Conservation (phyloP, 352 stramenopile genomes). For the Pythium insidiosum region DNA sequence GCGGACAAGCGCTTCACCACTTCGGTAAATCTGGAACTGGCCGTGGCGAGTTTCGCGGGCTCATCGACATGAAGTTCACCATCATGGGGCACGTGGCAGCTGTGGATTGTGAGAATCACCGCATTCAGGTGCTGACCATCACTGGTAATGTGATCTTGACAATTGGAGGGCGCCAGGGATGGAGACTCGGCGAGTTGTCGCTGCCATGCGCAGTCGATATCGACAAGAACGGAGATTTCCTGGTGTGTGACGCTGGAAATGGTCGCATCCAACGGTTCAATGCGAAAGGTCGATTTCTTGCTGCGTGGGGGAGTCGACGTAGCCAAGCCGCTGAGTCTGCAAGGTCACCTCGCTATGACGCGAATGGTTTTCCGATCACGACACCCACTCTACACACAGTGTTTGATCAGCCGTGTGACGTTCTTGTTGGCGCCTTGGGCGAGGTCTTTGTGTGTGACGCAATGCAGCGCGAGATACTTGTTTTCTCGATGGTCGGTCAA, state of each 20-base stretch:
- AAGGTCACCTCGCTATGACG: conserved; percentile 7
- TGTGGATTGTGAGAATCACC: conserved; percentile 47
- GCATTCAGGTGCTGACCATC: conserved; percentile 39
- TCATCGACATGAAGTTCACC: conserved; percentile 48
- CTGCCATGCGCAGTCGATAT: conserved; percentile 30
- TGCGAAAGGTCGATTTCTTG: conserved; percentile 25
- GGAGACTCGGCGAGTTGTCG: conserved; percentile 19
- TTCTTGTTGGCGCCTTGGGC: conserved; percentile 17
- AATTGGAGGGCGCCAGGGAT: conserved; percentile 29
- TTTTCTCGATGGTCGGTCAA: conserved; percentile 31
- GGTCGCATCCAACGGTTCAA: conserved; percentile 51
- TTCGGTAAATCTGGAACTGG: conserved; percentile 34
- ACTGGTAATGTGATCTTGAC: conserved; percentile 29
- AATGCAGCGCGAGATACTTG: conserved; percentile 18
- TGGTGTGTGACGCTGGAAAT: conserved; percentile 54
- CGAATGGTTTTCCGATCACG: conserved; percentile 6
- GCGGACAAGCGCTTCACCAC: conserved; percentile 28
- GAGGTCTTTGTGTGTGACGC: conserved; percentile 41
- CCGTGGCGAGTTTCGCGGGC: conserved; percentile 35
- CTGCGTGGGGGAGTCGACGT: conserved; percentile 33
- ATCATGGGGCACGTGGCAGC: conserved; percentile 37
- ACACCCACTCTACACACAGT: conserved; percentile 10
- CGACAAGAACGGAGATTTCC: conserved; percentile 33
- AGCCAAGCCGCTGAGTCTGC: neutral
- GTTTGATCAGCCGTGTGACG: conserved; percentile 21